phyloP scores from a whole-genome alignment of 768 basidiomycete species.

The Boletus rufocinnamomeus region DNA sequence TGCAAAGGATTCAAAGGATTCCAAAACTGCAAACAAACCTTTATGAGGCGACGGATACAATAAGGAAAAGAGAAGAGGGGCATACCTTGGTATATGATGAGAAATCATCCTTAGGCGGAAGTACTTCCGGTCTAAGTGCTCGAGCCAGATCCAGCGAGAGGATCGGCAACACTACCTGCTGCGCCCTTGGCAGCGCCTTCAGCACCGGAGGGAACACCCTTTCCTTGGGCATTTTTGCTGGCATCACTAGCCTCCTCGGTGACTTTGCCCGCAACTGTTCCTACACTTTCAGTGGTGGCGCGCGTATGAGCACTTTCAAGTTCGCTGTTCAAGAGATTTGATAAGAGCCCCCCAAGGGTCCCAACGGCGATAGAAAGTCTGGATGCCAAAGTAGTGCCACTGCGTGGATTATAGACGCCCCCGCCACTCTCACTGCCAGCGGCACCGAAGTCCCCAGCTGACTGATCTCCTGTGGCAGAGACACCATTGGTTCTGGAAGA shows the following conservation, averaged over 20 bases:
- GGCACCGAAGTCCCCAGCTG: too few species aligned
- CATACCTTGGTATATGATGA: not conserved
- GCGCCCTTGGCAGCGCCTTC: too few species aligned
- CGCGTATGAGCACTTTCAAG: too few species aligned
- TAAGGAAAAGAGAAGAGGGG: not conserved
- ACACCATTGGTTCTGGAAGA: not conserved
- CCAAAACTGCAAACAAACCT: not conserved
- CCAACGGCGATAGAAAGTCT: too few species aligned
- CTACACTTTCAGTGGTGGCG: too few species aligned
- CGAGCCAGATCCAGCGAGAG: not conserved
- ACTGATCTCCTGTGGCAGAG: not conserved
- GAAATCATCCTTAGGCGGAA: not conserved
- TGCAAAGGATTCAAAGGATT: not conserved
- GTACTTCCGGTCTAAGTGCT: not conserved
- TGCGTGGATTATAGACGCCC: too few species aligned
- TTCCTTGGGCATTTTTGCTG: too few species aligned
- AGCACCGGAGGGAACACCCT: accelerated
- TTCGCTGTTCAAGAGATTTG: too few species aligned
- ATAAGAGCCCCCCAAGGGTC: too few species aligned
- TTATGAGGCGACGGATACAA: not conserved
- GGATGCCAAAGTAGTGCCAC: too few species aligned
- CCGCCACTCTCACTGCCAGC: not conserved
- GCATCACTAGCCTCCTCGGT: not conserved
- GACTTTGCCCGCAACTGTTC: too few species aligned
- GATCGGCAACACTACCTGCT: not conserved